phyloP scores from a whole-genome alignment of 23 red algal genomes.

The Cyanidioschyzon merolae region DNA sequence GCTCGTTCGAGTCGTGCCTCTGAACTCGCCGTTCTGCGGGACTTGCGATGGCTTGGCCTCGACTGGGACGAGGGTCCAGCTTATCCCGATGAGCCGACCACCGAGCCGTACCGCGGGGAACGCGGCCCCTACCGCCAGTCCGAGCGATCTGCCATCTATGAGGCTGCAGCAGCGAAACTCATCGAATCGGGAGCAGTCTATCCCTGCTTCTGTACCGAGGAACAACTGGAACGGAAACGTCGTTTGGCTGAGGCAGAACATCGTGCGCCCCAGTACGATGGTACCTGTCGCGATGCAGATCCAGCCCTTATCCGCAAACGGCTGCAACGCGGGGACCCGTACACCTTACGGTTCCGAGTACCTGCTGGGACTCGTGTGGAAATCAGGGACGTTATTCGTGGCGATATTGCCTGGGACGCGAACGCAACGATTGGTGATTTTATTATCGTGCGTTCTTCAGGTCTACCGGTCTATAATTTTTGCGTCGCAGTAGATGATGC shows the following conservation, averaged over 20 bases:
- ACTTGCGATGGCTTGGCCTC: constrained; percentile 86
- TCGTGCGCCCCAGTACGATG: constrained; percentile 76
- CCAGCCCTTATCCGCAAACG: constrained; percentile 34
- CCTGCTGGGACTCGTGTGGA: constrained; percentile 54
- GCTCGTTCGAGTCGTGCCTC: constrained; percentile 66
- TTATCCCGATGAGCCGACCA: constrained; percentile 4
- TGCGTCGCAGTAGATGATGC: constrained; percentile 98
- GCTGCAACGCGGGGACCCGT: constrained; percentile 35
- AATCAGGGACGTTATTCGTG: constrained; percentile 80
- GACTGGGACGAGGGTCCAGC: constrained; percentile 78
- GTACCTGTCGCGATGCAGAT: constrained; percentile 80
- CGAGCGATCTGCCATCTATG: constrained; percentile 60
- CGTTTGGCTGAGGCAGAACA: constrained; percentile 43
- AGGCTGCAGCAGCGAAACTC: constrained; percentile 32
- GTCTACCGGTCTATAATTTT: constrained; percentile 98
- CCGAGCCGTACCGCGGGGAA: constrained; percentile 30
- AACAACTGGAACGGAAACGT: constrained; percentile 70
- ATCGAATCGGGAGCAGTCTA: constrained; percentile 60
- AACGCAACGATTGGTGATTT: constrained; percentile 93
- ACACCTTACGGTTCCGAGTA: constrained; percentile 74
- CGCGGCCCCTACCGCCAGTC: constrained; percentile 76
- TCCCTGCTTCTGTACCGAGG: constrained; percentile 95
- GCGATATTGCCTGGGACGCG: constrained; percentile 86
- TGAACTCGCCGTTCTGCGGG: constrained; percentile 58
- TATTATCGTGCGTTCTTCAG: constrained; percentile 58